These are phyloP conservation scores for Xanthoconium separans DNA, from an alignment of 1,284 basidiomycete species.

Conservation along the genomic window DNA sequence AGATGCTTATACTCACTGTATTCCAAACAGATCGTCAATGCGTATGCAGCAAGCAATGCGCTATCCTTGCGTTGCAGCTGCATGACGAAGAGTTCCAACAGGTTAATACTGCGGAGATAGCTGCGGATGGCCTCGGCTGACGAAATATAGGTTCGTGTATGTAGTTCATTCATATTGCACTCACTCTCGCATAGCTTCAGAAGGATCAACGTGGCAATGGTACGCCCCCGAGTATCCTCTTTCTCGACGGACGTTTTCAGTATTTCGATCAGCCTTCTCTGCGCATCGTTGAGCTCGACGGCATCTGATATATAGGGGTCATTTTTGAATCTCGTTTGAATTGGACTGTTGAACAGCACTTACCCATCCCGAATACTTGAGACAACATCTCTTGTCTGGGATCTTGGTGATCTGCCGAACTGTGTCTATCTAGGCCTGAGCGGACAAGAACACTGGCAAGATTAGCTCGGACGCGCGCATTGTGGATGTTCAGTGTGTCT, in stretches of 20 bases:
- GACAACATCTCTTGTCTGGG: conserved; percentile 4
- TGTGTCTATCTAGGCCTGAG: not conserved
- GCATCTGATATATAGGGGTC: conserved; percentile 7
- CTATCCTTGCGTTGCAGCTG: conserved; percentile 10
- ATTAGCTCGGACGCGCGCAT: conserved; percentile 15
- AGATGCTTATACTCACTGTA: conserved; percentile 5
- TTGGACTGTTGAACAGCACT: not conserved
- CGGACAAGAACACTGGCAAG: conserved; percentile 11
- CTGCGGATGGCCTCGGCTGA: not conserved
- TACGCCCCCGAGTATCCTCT: conserved; percentile 13
- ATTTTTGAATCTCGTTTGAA: not conserved
- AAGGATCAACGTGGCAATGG: conserved; percentile 21
- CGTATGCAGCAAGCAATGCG: conserved; percentile 11
- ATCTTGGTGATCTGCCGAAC: not conserved
- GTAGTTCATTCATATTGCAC: not conserved
- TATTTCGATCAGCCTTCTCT: conserved; percentile 13
- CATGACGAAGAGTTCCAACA: conserved; percentile 6
- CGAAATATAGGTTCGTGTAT: not conserved
- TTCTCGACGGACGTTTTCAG: conserved; percentile 6
- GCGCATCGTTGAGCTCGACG: not conserved
- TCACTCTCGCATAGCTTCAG: conserved; percentile 6
- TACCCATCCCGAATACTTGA: conserved; percentile 25
- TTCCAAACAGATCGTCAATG: not conserved
- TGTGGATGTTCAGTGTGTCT: conserved; percentile 8
- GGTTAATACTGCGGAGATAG: not conserved